phyloP scores from a whole-genome alignment of 305 asterid genomes.

The Coffea humblotiana region DNA sequence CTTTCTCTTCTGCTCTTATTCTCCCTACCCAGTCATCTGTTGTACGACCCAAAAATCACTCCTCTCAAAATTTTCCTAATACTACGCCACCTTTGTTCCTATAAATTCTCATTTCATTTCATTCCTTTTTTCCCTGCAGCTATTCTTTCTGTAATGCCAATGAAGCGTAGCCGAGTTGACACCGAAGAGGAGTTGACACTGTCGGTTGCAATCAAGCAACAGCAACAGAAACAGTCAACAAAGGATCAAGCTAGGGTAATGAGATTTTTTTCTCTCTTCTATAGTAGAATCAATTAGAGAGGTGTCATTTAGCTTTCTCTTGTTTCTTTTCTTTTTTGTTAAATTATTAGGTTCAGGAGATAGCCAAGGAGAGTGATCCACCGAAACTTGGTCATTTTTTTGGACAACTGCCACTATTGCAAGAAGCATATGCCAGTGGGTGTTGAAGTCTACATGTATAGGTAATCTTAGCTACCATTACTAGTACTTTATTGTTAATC shows the following conservation, averaged over 20 bases:
- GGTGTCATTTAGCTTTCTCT: background rate
- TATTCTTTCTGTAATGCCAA: background rate
- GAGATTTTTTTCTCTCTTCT: background rate
- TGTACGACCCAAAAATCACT: conserved; percentile 17
- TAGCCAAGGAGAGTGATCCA: conserved; percentile 3
- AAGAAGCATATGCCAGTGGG: conserved; percentile 35
- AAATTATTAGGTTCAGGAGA: conserved; percentile 14
- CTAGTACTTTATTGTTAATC: background rate
- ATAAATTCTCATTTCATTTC: background rate
- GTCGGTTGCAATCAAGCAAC: background rate
- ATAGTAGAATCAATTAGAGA: too few species aligned
- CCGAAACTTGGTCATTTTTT: conserved; percentile 39
- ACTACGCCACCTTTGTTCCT: too few species aligned
- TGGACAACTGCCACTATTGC: conserved; percentile 51
- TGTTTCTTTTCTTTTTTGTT: background rate
- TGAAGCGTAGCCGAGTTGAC: conserved; percentile 11
- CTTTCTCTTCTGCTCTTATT: background rate
- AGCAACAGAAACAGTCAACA: background rate
- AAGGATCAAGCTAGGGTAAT: conserved; percentile 8
- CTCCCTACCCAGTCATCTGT: background rate
- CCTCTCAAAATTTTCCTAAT: background rate
- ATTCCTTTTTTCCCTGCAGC: too few species aligned
- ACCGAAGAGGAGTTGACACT: background rate
- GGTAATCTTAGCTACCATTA: conserved; percentile 28
- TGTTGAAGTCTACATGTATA: conserved; percentile 55